Percentiles rank a stretch among this genome's conserved stretches.
phyloP scores from a whole-genome alignment of 2,329 filamentous ascomycete genomes.

The Aspergillus pseudotamarii region DNA sequence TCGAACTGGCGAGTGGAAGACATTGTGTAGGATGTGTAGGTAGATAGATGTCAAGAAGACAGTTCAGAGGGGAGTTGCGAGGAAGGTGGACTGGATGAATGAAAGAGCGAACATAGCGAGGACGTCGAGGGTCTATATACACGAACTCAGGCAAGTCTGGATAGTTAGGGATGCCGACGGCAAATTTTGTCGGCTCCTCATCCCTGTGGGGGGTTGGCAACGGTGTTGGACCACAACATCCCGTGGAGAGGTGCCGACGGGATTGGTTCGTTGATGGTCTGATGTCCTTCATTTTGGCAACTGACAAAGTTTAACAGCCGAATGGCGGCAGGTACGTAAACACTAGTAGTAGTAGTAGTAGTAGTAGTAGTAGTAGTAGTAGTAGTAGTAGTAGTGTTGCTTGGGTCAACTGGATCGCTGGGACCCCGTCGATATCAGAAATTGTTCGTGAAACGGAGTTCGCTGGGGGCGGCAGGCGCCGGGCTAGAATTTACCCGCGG shows the following conservation, averaged over 20 bases:
- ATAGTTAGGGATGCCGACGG: slow-evolving; percentile 19
- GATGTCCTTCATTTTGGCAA: background rate
- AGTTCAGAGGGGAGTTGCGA: background rate
- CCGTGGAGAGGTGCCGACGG: slow-evolving; percentile 30
- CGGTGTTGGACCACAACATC: slow-evolving; percentile 2
- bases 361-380: too few species aligned
- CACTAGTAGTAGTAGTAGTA: too few species aligned
- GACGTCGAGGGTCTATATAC: slow-evolving; percentile 22
- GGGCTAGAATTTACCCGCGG: background rate
- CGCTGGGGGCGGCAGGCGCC: background rate
- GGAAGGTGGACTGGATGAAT: background rate
- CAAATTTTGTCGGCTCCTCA: slow-evolving; percentile 27
- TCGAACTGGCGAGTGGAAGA: slow-evolving; percentile 50
- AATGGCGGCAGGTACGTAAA: background rate
- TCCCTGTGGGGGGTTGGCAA: slow-evolving; percentile 36
- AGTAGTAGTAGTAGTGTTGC: too few species aligned
- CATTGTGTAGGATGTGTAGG: slow-evolving; percentile 15
- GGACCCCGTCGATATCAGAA: background rate
- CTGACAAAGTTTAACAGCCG: background rate
- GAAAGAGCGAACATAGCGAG: slow-evolving; percentile 9
- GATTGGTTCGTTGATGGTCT: background rate
- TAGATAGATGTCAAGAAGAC: background rate
- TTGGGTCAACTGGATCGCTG: background rate
- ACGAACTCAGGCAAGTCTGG: slow-evolving; percentile 11
- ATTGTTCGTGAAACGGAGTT: too few species aligned